Evolutionary conservation across 352 stramenopile genomes (phyloP), one percentile per base, ranked within the genome.

Genomic region (Pythium phragmitis): DNA sequence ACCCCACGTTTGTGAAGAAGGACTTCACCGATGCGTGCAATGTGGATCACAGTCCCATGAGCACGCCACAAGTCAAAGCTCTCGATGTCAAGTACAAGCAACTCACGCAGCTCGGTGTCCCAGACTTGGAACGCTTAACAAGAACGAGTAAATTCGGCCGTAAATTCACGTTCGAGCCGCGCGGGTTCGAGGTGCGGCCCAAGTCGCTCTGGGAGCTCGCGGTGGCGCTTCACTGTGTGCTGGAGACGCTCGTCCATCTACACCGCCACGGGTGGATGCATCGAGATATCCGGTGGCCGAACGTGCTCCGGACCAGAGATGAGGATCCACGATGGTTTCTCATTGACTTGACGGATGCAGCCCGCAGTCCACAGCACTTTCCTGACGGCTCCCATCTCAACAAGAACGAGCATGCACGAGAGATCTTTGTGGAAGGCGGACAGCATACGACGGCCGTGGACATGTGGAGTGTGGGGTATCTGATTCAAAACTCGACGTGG

Each of bases 271-370:
- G n/a, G 4, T 49, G 43, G 60, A 67, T 67, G 45, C 43, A 61
- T 43, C 43, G 60, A 11, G 51, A 67, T 41, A 19, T 67, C 21
- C 49, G 60, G 11, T 67, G 60, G 60, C 36, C 60, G 11, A 60
- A 58, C 28, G 49, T 67, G n/a, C 13, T 36, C 34, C 26, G 26
- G 7, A 39, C 34, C 7, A 8, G 34, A 39, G 34, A 39, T 8
- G 34, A 2, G 7, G 26, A 19, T 23, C 19, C 39, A 43, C 17
- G 14, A 21, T 62, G 55, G 55, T 63, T 55, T 28, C 34, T 63
- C 12, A 55, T 63, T 19, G 57, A 56, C 23, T 60, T 67, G 36
- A 13, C 26, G 8, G 60, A 61, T 41, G 43, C 60, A 11, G 60
- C 34, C 13, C 12, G 43, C 13, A 60, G 43, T 43, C 60, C 53